These are phyloP conservation scores for Trichoderma afroharzianum DNA, from an alignment of 2,329 filamentous ascomycete genomes.

Conservation along the genomic window DNA sequence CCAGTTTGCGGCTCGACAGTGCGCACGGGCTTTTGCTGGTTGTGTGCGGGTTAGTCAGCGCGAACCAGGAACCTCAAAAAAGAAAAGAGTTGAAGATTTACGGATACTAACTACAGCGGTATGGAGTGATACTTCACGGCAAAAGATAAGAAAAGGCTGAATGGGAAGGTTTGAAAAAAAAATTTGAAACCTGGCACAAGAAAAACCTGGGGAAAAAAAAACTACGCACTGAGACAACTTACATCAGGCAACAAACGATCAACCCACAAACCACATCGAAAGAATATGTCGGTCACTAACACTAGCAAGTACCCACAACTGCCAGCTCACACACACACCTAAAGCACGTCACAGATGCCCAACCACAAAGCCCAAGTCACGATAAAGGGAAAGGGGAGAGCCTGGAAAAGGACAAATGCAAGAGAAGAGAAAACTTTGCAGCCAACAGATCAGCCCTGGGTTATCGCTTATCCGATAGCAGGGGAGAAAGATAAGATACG, in stretches of 20 bases:
- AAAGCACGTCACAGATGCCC: constrained; percentile 15
- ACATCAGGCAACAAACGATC: not conserved
- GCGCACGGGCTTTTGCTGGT: not conserved
- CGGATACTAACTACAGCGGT: not conserved
- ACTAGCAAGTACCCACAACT: constrained; percentile 11
- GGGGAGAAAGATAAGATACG: not conserved
- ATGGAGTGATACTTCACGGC: not conserved
- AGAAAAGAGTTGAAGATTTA: not conserved
- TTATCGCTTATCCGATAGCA: not conserved
- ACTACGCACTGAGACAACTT: not conserved
- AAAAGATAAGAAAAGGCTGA: not conserved
- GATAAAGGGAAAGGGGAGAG: not conserved
- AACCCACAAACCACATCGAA: not conserved
- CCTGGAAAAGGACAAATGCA: not conserved
- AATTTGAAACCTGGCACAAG: not conserved
- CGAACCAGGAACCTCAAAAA: not conserved
- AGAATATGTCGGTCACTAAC: not conserved
- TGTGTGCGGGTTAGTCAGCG: not conserved
- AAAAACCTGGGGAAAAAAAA: not conserved
- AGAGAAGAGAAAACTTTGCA: not conserved
- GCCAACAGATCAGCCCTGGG: not conserved
- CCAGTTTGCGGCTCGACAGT: constrained; percentile 7
- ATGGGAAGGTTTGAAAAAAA: not conserved
- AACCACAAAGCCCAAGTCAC: not conserved
- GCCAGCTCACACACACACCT: constrained; percentile 12